Evolutionary conservation across 2,329 filamentous ascomycete species (phyloP), one percentile per base, ranked within the genome.

Genomic region (Colletotrichum lupini): DNA sequence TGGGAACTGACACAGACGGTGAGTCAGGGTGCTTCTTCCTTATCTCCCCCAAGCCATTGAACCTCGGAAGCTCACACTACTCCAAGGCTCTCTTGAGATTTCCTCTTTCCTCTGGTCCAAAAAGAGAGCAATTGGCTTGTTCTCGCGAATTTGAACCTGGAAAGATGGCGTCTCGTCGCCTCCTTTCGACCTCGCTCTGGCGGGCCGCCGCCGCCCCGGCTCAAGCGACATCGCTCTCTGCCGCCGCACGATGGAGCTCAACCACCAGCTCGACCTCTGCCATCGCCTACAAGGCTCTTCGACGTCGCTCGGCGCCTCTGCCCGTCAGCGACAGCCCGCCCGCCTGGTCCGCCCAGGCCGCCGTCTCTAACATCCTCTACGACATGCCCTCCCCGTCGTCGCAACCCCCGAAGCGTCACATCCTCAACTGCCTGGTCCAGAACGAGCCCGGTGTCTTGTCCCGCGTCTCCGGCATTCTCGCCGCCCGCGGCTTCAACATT

Each of bases 391-490:
- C 94, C 22, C 94, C 95, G 8, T 95, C 95, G 16, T 89, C 89
- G 78, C 92, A 92, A 28, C 96, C 97, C 9, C 93, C 95, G 57
- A 98, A 98, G 87, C 93, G 95, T 67, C 97, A 99, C 85, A 91
- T 99, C 81, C 92, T 99, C 84, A 99, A 99, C 87, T 99, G 97
- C 83, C 90, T 99, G 75, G 97, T 99, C 74, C 97, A 99, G 85
- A 99, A 99, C 86, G 97, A 99, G 87, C 97, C 97, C 14, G 97
- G 97, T 86, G 97, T 99, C 70, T 88, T 99, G 72, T 98, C 96
- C 65, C 95, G 97, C 74, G 94, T 99, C 11, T 98, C 97, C 1
- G 97, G 97, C 68, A 98, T 99, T 81, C 88, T 99, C 42, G 97
- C 97, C 14, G 97, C 97, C 56, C 92, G 97, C 72, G 97, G 97